phyloP scores from a whole-genome alignment of 768 basidiomycete genomes.

The Phaeolepiota aurea region DNA sequence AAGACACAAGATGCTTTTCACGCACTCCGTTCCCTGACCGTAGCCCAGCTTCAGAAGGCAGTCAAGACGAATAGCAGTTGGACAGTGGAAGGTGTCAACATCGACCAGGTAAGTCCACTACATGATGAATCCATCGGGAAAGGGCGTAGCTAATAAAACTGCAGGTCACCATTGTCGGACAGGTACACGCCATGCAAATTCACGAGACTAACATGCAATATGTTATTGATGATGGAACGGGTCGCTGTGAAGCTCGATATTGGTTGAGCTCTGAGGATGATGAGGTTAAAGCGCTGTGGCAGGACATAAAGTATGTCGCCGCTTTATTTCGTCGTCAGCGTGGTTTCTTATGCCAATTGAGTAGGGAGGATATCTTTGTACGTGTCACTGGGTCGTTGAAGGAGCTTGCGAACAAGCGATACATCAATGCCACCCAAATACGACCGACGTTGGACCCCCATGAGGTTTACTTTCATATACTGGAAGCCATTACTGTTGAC shows the following conservation, averaged over 20 bases:
- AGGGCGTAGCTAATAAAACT: background rate
- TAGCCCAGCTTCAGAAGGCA: conserved; percentile 57
- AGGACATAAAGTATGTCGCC: conserved; percentile 33
- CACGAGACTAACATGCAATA: conserved; percentile 71
- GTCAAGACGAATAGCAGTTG: conserved; percentile 84
- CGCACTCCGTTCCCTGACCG: conserved; percentile 2
- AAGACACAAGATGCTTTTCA: background rate
- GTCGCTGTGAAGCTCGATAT: conserved; percentile 59
- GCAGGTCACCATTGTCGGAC: conserved; percentile 69
- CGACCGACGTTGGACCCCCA: conserved; percentile 59
- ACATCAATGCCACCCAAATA: conserved; percentile 74
- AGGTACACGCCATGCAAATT: conserved; percentile 59
- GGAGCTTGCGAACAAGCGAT: conserved; percentile 71
- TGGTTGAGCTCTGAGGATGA: conserved; percentile 69
- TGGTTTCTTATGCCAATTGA: conserved; percentile 2
- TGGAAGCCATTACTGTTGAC: conserved; percentile 67
- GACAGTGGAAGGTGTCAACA: conserved; percentile 69
- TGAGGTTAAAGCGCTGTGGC: conserved; percentile 42
- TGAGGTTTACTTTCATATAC: conserved; percentile 76
- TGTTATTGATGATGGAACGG: conserved; percentile 4
- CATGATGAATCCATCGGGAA: conserved; percentile 1
- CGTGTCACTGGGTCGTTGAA: conserved; percentile 79
- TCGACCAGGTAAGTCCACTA: conserved; percentile 56
- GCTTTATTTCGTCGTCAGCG: background rate
- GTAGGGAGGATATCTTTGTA: conserved; percentile 67